phyloP scores from a whole-genome alignment of 164 flowering plant species.

The Dillenia turbinata region DNA sequence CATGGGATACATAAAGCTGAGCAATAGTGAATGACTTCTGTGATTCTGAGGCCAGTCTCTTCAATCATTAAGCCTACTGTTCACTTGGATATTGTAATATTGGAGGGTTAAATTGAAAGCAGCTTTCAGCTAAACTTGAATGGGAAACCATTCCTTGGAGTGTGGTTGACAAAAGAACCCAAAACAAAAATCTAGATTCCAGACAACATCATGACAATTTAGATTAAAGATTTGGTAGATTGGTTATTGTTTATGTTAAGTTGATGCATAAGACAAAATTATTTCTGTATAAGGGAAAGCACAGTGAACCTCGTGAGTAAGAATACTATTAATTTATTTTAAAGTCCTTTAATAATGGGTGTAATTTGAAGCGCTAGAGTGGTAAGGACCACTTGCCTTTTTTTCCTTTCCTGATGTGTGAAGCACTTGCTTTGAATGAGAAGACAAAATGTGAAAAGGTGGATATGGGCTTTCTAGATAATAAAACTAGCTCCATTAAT shows the following conservation, averaged over 20 bases:
- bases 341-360: neutral
- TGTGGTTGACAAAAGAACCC: slow-evolving; percentile 3
- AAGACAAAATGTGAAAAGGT: neutral
- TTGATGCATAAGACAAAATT: neutral
- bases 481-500: neutral
- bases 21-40: too few species aligned
- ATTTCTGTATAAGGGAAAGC: neutral
- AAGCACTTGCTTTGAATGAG: slow-evolving; percentile 4
- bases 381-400: slow-evolving; percentile 13
- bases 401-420: slow-evolving; percentile 13
- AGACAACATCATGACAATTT: slow-evolving; percentile 26
- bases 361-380: neutral
- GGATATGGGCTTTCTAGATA: neutral
- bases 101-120: neutral
- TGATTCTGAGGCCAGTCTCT: neutral
- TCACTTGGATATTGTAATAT: neutral
- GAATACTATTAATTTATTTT: neutral
- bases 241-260: too few species aligned
- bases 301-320: neutral
- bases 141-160: neutral
- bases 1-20: too few species aligned
- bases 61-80: neutral
- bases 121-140: neutral
- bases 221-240: slow-evolving; percentile 1
- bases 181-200: slow-evolving; percentile 8